phyloP scores from a whole-genome alignment of 2,329 filamentous ascomycete genomes.

The Xylogone sp. region DNA sequence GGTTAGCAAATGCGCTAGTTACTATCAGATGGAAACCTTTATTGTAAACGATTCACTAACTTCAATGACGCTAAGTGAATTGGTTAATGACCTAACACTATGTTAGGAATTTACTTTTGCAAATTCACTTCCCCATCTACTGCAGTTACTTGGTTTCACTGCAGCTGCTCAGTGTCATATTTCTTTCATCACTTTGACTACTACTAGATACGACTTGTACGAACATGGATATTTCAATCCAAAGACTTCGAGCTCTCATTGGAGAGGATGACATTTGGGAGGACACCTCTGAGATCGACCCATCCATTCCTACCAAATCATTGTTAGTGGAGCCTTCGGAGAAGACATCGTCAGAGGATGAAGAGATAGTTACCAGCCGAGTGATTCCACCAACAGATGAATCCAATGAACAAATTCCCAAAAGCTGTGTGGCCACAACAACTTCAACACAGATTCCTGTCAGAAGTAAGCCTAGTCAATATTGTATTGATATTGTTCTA shows the following conservation, averaged over 20 bases:
- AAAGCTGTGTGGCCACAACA: not conserved
- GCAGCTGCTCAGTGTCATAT: too few relatives aligned
- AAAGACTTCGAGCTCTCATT: slow-evolving; percentile 11
- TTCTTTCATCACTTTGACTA: too few relatives aligned
- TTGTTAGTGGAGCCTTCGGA: slow-evolving; percentile 10
- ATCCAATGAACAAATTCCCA: not conserved
- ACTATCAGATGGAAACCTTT: too few relatives aligned
- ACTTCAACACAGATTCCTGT: not conserved
- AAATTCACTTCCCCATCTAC: too few relatives aligned
- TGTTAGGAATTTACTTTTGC: too few relatives aligned
- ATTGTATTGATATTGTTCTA: not conserved
- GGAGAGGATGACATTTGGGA: slow-evolving; percentile 5
- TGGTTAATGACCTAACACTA: too few relatives aligned
- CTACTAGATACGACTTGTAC: not conserved
- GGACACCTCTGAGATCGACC: not conserved
- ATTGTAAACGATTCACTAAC: too few relatives aligned
- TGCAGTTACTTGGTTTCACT: too few relatives aligned
- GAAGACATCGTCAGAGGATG: slow-evolving; percentile 16
- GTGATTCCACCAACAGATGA: not conserved
- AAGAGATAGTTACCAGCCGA: slow-evolving; percentile 5
- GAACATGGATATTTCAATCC: slow-evolving; percentile 4
- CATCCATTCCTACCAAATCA: not conserved
- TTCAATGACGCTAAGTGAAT: too few relatives aligned
- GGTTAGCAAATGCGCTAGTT: too few relatives aligned
- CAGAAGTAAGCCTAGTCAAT: not conserved